Base-by-base conservation (phyloP, 2,329 filamentous ascomycete genomes). In the Fusarium sp. region DNA sequence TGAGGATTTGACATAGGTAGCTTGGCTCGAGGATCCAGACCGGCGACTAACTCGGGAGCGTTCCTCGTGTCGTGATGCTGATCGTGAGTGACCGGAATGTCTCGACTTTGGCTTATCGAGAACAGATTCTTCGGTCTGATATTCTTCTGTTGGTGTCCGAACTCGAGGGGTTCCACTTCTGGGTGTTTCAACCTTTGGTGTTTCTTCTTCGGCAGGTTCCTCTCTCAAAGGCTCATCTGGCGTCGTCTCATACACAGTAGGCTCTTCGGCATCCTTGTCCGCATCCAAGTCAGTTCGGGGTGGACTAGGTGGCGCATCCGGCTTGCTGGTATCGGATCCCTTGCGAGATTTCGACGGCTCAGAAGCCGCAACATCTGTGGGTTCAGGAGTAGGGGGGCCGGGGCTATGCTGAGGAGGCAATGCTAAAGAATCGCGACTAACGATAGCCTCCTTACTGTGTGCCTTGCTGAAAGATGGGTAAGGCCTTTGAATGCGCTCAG, bases 391-490 rank as follows among this genome's bases (percentile, higher is more conserved):
- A 48, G 84, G 77, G 2, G 85, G 85, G 55, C 88, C 78, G 65
- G 85, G 85, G 57, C 88, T 78, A 66, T 75, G 77, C 48, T 74
- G 75, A 40, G 71, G 69, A 24, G 68, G 71, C 9, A 69, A 60
- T 20, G 79, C 76, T 48, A 86, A 70, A 53, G 87, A 83, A 45
- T 89, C 86, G 52, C 83, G 83, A 75, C 88, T 90, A 68, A 88
- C 85, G 54, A 97, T 87, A 44, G 89, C 88, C 81, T 97, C 95
- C 79, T 94, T 96, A 83, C 93, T 96, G 78, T 97, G 93, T 14
- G 92, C 92, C 80, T 96, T 97, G 80, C 92, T 96, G 79, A 96
- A 93, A 13, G 86, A 85, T 3, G 94, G 93, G 76, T 97, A 97
- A 8, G 92, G 90, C 41, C 92, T 76, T 64, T 84, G 86, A 33